Percentiles rank a stretch among this genome's conserved stretches.
Conservation (phyloP, 495 filamentous ascomycete species). For the Penicillium nucicola region DNA sequence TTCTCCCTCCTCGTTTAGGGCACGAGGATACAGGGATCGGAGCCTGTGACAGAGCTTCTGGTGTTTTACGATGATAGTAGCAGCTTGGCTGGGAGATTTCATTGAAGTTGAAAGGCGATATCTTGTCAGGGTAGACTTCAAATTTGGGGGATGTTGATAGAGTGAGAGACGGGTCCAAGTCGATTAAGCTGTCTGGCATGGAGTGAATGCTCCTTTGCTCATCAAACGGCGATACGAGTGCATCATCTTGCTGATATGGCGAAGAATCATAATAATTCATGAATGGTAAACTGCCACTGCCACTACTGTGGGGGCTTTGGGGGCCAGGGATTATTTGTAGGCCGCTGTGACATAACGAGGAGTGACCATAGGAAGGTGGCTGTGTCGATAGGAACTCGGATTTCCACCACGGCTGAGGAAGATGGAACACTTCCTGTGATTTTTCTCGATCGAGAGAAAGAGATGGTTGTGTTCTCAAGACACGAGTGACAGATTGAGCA, state of each 20-base stretch:
- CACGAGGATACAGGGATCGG: not conserved
- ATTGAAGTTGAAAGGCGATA: slow-evolving; percentile 1
- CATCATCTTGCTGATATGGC: slow-evolving; percentile 20
- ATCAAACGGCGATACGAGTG: not conserved
- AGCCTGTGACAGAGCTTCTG: slow-evolving; percentile 4
- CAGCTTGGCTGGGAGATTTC: slow-evolving; percentile 10
- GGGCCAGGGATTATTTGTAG: slow-evolving; percentile 19
- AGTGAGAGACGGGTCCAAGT: slow-evolving; percentile 8
- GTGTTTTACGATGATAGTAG: slow-evolving; percentile 15
- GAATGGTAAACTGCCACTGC: slow-evolving; percentile 9
- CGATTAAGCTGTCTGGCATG: slow-evolving; percentile 12
- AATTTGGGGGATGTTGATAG: slow-evolving; percentile 1
- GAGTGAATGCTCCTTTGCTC: slow-evolving; percentile 13
- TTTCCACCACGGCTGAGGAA: slow-evolving; percentile 12
- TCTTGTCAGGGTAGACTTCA: slow-evolving; percentile 5
- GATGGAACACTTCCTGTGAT: not conserved
- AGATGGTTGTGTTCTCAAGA: slow-evolving; percentile 9
- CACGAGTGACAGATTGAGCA: slow-evolving; percentile 10
- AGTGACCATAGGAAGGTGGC: slow-evolving; percentile 3
- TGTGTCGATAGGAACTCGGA: slow-evolving; percentile 5
- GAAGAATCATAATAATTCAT: slow-evolving; percentile 22
- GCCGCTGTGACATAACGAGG: slow-evolving; percentile 18
- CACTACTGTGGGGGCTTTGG: slow-evolving; percentile 21
- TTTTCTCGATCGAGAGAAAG: slow-evolving; percentile 8
- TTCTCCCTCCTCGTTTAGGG: slow-evolving; percentile 2